Conservation (phyloP, 1,284 basidiomycete species). For the Trichosporon faecale region DNA sequence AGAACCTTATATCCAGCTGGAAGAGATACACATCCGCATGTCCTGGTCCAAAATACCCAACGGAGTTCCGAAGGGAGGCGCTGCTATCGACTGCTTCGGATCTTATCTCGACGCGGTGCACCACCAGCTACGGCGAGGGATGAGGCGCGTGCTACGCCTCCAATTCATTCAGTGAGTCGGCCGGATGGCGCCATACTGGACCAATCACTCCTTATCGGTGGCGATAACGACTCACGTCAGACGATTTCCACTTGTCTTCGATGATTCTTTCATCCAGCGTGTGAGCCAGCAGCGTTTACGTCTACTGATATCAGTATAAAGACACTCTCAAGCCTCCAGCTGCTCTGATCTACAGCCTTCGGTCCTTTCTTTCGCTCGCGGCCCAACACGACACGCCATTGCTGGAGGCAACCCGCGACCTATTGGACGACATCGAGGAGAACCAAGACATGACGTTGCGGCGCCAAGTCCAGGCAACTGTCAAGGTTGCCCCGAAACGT, state of each 20-base stretch:
- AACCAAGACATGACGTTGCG: conserved; percentile 1
- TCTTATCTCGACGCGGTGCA: background rate
- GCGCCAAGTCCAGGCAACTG: background rate
- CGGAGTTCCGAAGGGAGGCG: background rate
- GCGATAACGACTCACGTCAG: conserved; percentile 22
- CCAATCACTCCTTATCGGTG: background rate
- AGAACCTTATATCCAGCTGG: background rate
- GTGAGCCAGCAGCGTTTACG: background rate
- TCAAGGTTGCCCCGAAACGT: background rate
- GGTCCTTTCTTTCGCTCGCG: conserved; percentile 22
- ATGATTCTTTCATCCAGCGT: conserved; percentile 7
- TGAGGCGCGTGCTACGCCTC: conserved; percentile 23
- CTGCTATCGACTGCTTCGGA: background rate
- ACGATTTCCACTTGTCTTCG: conserved; percentile 35
- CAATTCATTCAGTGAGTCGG: conserved; percentile 29
- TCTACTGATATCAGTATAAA: conserved; percentile 19
- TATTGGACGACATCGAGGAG: conserved; percentile 10
- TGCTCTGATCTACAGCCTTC: conserved; percentile 18
- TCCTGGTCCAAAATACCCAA: background rate
- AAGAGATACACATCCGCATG: background rate
- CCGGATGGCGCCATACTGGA: background rate
- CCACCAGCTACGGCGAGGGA: conserved; percentile 21
- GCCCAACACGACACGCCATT: conserved; percentile 15
- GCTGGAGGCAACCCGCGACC: background rate
- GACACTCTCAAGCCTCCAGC: conserved; percentile 9